These are phyloP conservation scores for Cyberlindnera nakhonratchasimensis DNA, from an alignment of 805 yeast species.

Conservation along the genomic window DNA sequence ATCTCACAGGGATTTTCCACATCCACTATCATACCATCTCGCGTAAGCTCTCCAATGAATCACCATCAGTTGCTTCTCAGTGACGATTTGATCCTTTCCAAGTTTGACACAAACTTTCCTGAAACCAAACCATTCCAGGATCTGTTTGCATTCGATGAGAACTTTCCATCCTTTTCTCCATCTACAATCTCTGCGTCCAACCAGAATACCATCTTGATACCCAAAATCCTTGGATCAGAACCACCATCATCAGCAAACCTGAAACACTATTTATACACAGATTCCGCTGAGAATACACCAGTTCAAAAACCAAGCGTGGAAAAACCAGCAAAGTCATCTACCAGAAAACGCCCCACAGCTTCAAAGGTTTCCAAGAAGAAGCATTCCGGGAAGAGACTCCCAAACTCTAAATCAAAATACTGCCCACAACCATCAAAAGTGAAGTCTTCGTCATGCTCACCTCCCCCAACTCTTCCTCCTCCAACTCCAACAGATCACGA, in stretches of 20 bases:
- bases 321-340: no score
- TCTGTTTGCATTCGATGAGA: slow-evolving; percentile 15
- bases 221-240: no score
- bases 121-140: slow-evolving; percentile 20
- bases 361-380: no score
- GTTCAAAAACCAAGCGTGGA: no score
- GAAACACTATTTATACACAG: no score
- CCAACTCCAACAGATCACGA: slow-evolving; percentile 1
- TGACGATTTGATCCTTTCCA: slow-evolving; percentile 15
- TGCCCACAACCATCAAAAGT: no score
- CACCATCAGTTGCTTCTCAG: slow-evolving; percentile 5
- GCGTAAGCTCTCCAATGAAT: background rate
- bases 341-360: no score
- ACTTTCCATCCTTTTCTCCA: slow-evolving; percentile 14
- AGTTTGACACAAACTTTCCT: slow-evolving; percentile 21
- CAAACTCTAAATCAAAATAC: background rate
- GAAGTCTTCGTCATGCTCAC: background rate
- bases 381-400: background rate
- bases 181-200: slow-evolving; percentile 1
- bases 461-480: slow-evolving; percentile 2
- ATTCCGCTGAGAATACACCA: no score
- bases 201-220: no score
- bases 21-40: background rate
- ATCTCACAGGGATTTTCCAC: background rate
- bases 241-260: no score